phyloP scores from a whole-genome alignment of 2,329 filamentous ascomycete species.

The Aspergillus vadensis region DNA sequence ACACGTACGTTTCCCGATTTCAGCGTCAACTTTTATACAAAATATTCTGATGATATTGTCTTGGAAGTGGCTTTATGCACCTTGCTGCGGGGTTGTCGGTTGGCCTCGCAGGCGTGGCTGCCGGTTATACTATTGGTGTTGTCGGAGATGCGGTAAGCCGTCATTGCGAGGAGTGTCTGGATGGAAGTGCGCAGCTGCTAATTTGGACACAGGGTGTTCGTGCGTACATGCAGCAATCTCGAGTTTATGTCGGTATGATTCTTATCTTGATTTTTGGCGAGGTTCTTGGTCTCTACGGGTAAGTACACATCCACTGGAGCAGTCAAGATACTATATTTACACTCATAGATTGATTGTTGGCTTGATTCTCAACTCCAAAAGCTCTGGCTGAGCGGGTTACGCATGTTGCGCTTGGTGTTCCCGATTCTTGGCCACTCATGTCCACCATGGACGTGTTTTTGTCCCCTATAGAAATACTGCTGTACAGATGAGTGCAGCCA shows the following conservation, averaged over 20 bases:
- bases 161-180: constrained; percentile 12
- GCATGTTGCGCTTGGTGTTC: constrained; percentile 9
- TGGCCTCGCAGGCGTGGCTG: constrained; percentile 86
- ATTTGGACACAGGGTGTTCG: constrained; percentile 66
- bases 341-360: constrained; percentile 78
- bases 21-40: background rate
- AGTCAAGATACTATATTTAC: constrained; percentile 21
- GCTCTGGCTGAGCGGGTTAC: constrained; percentile 28
- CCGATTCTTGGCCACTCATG: constrained; percentile 9
- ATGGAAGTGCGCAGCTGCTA: constrained; percentile 19
- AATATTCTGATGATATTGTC: constrained; percentile 21
- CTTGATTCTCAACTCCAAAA: constrained; percentile 88
- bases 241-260: constrained; percentile 98
- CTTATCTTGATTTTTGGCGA: constrained; percentile 98
- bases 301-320: constrained; percentile 37
- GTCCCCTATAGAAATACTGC: constrained; percentile 12
- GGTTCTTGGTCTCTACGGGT: constrained; percentile 96
- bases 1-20: constrained; percentile 61
- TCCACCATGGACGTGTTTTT: constrained; percentile 8
- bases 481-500: background rate
- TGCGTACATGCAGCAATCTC: constrained; percentile 92
- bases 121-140: constrained; percentile 93
- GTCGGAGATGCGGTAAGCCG: constrained; percentile 79
- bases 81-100: constrained; percentile 88
- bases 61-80: constrained; percentile 80